Evolutionary conservation across 2,329 filamentous ascomycete species (phyloP).

Genomic region (Fusarium coicis): DNA sequence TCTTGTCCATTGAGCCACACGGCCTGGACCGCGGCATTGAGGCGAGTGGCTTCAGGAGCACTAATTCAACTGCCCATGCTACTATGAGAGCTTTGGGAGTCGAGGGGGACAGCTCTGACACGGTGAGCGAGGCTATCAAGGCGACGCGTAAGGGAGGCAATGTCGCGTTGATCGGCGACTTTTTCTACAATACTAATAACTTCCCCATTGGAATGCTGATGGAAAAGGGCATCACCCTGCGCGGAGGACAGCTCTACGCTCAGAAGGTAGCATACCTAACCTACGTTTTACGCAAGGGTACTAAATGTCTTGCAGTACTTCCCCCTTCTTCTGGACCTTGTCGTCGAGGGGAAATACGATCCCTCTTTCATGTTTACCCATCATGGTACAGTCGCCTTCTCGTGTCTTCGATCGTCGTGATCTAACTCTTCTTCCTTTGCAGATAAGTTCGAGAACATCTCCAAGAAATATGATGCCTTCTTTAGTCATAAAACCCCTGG

Average conservation of each 20-base stretch:
- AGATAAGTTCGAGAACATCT: neutral
- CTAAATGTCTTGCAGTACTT: neutral
- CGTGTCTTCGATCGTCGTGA: fast-evolving
- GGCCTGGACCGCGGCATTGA: neutral
- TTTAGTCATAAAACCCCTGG: neutral
- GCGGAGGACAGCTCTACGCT: conserved; percentile 1
- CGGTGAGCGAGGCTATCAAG: neutral
- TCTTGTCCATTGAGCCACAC: neutral
- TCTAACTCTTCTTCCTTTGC: too few relatives aligned
- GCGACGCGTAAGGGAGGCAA: neutral
- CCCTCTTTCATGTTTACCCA: conserved; percentile 3
- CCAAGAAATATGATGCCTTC: neutral
- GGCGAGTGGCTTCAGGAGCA: conserved; percentile 2
- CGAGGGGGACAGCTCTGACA: conserved; percentile 2
- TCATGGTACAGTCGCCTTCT: neutral
- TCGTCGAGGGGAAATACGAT: neutral
- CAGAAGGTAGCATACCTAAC: neutral
- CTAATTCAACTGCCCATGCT: neutral
- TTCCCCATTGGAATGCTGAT: conserved; percentile 11
- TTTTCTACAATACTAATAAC: neutral
- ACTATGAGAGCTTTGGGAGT: neutral
- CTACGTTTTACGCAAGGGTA: neutral
- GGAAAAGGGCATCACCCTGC: conserved; percentile 1
- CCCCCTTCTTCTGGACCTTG: neutral
- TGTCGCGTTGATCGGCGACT: neutral